Evolutionary conservation across 371 early-diverging fungal genomes (phyloP), one percentile per base, ranked within the genome.

Genomic region (Saksenaea vasiformis): DNA sequence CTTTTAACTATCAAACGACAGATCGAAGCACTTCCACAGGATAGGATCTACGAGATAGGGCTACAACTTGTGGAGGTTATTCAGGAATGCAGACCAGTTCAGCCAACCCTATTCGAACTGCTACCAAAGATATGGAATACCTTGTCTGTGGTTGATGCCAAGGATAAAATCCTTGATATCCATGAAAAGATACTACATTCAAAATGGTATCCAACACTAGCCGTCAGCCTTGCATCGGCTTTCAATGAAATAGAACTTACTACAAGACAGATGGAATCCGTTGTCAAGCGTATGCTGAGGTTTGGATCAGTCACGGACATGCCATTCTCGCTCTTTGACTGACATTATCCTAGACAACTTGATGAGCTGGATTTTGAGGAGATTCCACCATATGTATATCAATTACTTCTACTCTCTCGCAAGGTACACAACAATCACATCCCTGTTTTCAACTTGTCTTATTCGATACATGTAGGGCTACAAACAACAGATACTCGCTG

Each of bases 341-440:
- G 26, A 37, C 15, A 26, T 44, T 55, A 31, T 34, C 37, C 13
- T 54, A 86, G 83, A 28, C 80, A 85, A 56, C 65, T 86, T 57
- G 66, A 76, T 26, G 65, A 73, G 0, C 68, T 87, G 8, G 89
- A 85, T 54, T 65, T 81, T 1, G 77, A 85, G 39, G 86, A 83
- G 55, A 68, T 82, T 1, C 89, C 89, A 9, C 83, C 85, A 2
- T 72, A 80, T 56, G 69, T 83, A 13, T 87, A 84, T 60, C 86
- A 86, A 53, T 37, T 88, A 19, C 64, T 88, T 5, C 66, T 85
- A 9, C 67, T 88, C 1, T 85, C 85, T 15, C 72, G 84, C 59
- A 88, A 88, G 79, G 88, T 87, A 70, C 11, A 17, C 11, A 22
- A 19, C 7, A 22, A 47, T 31, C 31, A 2, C 31, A 22, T 1